phyloP scores from a whole-genome alignment of 2,329 filamentous ascomycete species.

The Dothistroma septosporum region DNA sequence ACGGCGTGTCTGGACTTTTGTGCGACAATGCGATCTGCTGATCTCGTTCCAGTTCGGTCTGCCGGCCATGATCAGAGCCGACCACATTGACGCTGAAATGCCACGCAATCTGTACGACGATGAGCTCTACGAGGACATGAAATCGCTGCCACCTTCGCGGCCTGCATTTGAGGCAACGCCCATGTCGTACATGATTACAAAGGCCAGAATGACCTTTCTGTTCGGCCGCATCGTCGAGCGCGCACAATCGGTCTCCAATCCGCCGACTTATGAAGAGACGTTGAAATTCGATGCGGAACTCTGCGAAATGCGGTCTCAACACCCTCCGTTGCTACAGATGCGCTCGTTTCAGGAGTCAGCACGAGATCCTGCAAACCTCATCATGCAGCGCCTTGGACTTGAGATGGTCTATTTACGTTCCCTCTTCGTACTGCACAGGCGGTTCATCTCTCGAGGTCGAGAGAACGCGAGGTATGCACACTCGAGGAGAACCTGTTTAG shows the following conservation, averaged over 20 bases:
- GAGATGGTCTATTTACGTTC: constrained; percentile 86
- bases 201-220: constrained; percentile 63
- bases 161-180: constrained; percentile 68
- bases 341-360: constrained; percentile 69
- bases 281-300: constrained; percentile 58
- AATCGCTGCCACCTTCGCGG: constrained; percentile 62
- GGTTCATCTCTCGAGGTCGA: constrained; percentile 74
- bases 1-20: constrained; percentile 61
- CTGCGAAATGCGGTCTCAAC: constrained; percentile 56
- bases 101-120: constrained; percentile 79
- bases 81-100: constrained; percentile 70
- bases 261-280: constrained; percentile 56
- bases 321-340: constrained; percentile 76
- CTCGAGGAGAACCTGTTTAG: constrained; percentile 77
- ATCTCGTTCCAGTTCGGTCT: constrained; percentile 69
- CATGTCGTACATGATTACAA: constrained; percentile 73
- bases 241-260: constrained; percentile 59
- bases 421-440: constrained; percentile 81
- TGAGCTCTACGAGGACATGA: constrained; percentile 67
- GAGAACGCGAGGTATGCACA: constrained; percentile 78
- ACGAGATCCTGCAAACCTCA: constrained; percentile 62
- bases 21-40: constrained; percentile 69
- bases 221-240: constrained; percentile 68
- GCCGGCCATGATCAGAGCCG: constrained; percentile 63
- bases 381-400: constrained; percentile 79